Conservation (phyloP, 371 early-diverging fungal genomes). For the Zopfochytrium polystomum region DNA sequence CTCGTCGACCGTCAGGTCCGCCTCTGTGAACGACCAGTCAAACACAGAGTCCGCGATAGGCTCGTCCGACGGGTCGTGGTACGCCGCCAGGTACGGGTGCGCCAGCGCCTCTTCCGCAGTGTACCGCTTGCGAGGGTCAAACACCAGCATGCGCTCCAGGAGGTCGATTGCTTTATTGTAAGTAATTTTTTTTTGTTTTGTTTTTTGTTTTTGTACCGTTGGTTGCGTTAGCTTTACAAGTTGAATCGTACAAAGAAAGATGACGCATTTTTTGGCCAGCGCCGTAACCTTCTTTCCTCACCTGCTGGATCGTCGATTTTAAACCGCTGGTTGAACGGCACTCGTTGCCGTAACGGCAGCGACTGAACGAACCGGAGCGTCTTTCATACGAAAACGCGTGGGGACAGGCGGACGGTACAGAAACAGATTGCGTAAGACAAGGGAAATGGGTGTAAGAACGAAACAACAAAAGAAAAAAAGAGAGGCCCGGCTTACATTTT, state of each 20-base stretch:
- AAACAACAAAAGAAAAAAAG: slow-evolving; percentile 3
- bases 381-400: slow-evolving; percentile 34
- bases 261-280: too few relatives aligned
- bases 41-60: slow-evolving; percentile 76
- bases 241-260: too few relatives aligned
- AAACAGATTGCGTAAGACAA: neutral
- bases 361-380: slow-evolving; percentile 89
- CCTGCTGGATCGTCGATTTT: slow-evolving; percentile 53
- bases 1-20: slow-evolving; percentile 80
- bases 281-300: slow-evolving; percentile 1
- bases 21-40: slow-evolving; percentile 94
- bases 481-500: slow-evolving; percentile 62
- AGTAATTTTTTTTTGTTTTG: neutral
- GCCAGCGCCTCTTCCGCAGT: slow-evolving; percentile 85
- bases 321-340: slow-evolving; percentile 76
- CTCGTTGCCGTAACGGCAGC: slow-evolving; percentile 73
- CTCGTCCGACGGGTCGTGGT: slow-evolving; percentile 55
- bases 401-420: neutral
- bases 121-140: slow-evolving; percentile 89
- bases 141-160: slow-evolving; percentile 76
- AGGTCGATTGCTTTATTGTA: slow-evolving; percentile 66
- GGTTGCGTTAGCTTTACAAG: too few relatives aligned
- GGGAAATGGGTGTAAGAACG: too few relatives aligned
- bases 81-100: slow-evolving; percentile 73
- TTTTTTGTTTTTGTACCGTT: too few relatives aligned